phyloP scores from a whole-genome alignment of 2,329 filamentous ascomycete species.

The Nemania serpens region DNA sequence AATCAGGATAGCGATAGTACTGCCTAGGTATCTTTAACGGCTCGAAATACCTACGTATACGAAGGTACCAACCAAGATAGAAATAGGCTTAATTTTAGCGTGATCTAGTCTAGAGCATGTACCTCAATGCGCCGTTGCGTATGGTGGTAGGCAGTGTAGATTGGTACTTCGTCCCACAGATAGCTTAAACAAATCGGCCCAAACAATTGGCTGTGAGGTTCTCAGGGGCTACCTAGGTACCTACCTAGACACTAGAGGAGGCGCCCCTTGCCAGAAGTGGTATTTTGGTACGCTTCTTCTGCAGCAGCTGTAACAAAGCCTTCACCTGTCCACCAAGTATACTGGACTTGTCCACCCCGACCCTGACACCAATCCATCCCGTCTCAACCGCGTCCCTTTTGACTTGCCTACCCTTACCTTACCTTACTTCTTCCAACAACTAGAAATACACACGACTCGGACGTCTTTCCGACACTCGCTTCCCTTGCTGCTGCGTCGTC shows the following conservation, averaged over 20 bases:
- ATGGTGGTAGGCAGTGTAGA: background rate
- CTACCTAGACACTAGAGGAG: conserved; percentile 2
- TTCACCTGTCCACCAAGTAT: conserved; percentile 10
- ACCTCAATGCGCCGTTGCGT: no score
- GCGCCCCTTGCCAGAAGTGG: conserved; percentile 12
- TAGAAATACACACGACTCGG: background rate
- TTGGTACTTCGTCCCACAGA: background rate
- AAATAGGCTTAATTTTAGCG: no score
- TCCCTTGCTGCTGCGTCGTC: background rate
- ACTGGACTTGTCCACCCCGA: conserved; percentile 6
- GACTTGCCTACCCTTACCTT: background rate
- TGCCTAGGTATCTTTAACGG: no score
- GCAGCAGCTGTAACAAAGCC: conserved; percentile 26
- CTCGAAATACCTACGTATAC: no score
- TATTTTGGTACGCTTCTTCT: conserved; percentile 9
- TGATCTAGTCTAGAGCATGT: no score
- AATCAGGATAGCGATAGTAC: no score
- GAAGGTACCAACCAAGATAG: no score
- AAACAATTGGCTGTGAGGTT: conserved; percentile 18
- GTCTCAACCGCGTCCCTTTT: conserved; percentile 1
- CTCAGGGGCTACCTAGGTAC: conserved; percentile 21
- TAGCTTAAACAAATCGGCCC: background rate
- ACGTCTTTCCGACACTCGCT: background rate
- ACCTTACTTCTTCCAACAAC: conserved; percentile 2
- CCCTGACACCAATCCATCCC: conserved; percentile 16